Evolutionary conservation across 148 eudicot species (phyloP).

Genomic region (Chenopodium suecicum): DNA sequence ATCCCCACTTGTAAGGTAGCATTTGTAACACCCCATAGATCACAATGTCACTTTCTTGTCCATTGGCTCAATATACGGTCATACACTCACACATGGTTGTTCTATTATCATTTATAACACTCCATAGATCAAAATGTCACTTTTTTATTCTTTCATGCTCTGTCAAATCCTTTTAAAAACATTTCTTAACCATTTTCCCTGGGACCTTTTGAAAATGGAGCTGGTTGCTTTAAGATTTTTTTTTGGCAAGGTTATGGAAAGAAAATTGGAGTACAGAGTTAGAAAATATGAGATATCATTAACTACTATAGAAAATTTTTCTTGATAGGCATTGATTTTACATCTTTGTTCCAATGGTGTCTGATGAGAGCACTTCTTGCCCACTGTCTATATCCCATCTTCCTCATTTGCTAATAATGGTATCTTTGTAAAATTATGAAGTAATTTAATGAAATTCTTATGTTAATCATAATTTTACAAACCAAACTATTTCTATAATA

Average conservation of each 20-base stretch:
- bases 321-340: not conserved
- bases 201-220: not conserved
- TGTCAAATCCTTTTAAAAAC: too few species aligned
- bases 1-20: too few species aligned
- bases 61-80: too few species aligned
- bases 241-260: not conserved
- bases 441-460: not conserved
- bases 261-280: not conserved
- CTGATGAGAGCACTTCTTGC: not conserved
- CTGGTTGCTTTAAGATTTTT: not conserved
- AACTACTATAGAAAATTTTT: not conserved
- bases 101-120: too few species aligned
- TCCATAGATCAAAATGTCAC: too few species aligned
- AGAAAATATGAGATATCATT: not conserved
- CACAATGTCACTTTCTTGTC: too few species aligned
- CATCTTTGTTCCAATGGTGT: not conserved
- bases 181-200: too few species aligned
- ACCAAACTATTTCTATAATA: not conserved
- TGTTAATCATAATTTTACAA: not conserved
- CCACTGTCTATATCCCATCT: not conserved
- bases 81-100: too few species aligned
- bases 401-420: not conserved
- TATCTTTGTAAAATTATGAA: not conserved
- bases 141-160: too few species aligned
- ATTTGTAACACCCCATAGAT: too few species aligned